Evolutionary conservation across 768 basidiomycete species (phyloP), one percentile per base, ranked within the genome.

Genomic region (Termitomyces sp.): DNA sequence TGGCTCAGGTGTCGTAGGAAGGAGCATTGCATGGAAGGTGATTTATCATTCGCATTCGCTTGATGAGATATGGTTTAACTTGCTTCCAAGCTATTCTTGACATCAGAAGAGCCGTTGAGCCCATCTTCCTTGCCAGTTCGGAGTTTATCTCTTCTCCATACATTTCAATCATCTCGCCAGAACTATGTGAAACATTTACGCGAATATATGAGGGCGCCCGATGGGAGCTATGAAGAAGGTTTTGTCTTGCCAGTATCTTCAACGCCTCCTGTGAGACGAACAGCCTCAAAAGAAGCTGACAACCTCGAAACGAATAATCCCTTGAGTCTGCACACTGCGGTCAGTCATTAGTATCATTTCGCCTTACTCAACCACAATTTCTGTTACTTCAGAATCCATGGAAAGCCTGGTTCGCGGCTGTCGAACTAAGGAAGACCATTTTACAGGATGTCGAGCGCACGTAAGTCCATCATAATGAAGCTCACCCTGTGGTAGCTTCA

Each of bases 391-490:
- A 95, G 86, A 97, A 95, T 72, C 95, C 95, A 10, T 99, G 97
- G 97, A 89, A 85, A 64, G 83, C 85, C 48, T 98, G 94, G 92
- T 99, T 98, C 70, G 77, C 85, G 30, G 83, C 93, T 42, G 80
- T 94, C 18, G 97, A 98, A 58, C 75, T 98, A 40, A 81, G 94
- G 36, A 94, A 88, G 68, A 91, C 85, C 13, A 97, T 99, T 49
- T 73, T 84, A 40, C 93, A 97, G 71, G 97, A 99, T 67, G 97
- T 99, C 0, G 93, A 97, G 64, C 80, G 97, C 65, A 98, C 97
- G 87, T 94, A 72, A 71, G 92, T 76, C 51, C 45, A 10, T 32
- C 52, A 26, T 35, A 16, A 57, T 50, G 49, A 40, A 57, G 28
- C 54, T 54, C 47, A 30, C 32, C 56, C 43, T n/a, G 56, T 46